A percentile compares a stretch with the other conserved stretches of the same genome.
Conservation (phyloP, 805 yeast species). For the Candida orba region DNA sequence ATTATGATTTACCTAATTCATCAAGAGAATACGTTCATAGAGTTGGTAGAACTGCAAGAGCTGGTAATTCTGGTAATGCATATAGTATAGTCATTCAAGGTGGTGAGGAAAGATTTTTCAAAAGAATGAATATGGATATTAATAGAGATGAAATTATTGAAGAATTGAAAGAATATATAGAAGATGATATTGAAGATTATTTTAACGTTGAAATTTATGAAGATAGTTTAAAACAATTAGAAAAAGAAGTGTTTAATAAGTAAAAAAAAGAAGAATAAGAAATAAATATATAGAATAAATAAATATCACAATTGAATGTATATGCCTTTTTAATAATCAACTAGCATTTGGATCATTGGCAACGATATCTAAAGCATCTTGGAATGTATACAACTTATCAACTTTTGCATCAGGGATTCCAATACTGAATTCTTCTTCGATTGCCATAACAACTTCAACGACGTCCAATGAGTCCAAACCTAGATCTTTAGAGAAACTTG, state of each 20-base stretch:
- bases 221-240: conserved; percentile 36
- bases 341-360: conserved; percentile 22
- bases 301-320: too few species aligned
- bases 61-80: conserved; percentile 71
- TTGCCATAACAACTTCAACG: conserved; percentile 66
- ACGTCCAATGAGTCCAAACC: conserved; percentile 68
- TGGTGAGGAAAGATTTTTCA: conserved; percentile 67
- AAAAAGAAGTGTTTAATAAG: conserved; percentile 29
- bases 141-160: conserved; percentile 39
- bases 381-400: conserved; percentile 79
- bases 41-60: conserved; percentile 96
- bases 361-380: conserved; percentile 79
- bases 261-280: conserved; percentile 9
- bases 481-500: conserved; percentile 57
- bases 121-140: conserved; percentile 42
- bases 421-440: conserved; percentile 59
- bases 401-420: conserved; percentile 78
- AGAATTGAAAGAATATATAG: conserved; percentile 24
- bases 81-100: conserved; percentile 66
- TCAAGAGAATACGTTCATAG: conserved; percentile 92
- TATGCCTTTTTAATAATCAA: too few species aligned
- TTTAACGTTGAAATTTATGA: conserved; percentile 32
- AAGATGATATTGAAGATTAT: conserved; percentile 7
- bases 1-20: conserved; percentile 86
- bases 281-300: not conserved